These are phyloP conservation scores for Bryoglossum gracile DNA, from an alignment of 495 filamentous ascomycete genomes.

Conservation along the genomic window DNA sequence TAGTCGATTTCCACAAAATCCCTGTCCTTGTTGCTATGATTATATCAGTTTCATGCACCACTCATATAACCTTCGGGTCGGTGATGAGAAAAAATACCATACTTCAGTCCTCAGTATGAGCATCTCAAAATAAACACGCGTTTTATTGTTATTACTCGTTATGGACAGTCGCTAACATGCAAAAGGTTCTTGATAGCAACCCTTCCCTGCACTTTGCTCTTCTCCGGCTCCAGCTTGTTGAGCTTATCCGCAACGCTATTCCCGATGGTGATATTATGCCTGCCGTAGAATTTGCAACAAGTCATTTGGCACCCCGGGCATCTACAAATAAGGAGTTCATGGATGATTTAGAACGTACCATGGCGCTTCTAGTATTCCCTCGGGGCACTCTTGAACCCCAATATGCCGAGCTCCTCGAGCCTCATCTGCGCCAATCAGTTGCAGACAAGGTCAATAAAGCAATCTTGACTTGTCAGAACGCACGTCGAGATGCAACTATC, in stretches of 20 bases:
- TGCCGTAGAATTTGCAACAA: constrained; percentile 80
- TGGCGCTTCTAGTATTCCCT: constrained; percentile 85
- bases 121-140: constrained; percentile 31
- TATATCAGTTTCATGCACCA: constrained; percentile 99
- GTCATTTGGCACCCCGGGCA: constrained; percentile 79
- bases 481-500: constrained; percentile 71
- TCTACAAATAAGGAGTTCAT: constrained; percentile 75
- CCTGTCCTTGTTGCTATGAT: constrained; percentile 61
- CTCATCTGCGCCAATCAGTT: constrained; percentile 73
- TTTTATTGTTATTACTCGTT: constrained; percentile 3
- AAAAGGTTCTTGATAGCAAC: constrained; percentile 80
- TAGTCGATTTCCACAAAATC: constrained; percentile 32
- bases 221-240: constrained; percentile 83
- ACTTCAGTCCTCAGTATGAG: constrained; percentile 97
- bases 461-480: constrained; percentile 63
- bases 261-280: constrained; percentile 68
- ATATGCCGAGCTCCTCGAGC: constrained; percentile 66
- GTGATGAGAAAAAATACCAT: constrained; percentile 91
- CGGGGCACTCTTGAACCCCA: constrained; percentile 67
- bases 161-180: constrained; percentile 24
- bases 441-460: constrained; percentile 82
- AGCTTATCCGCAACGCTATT: constrained; percentile 71
- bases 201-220: constrained; percentile 83
- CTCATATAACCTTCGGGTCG: constrained; percentile 80
- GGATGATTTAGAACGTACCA: constrained; percentile 83